phyloP scores from a whole-genome alignment of 768 basidiomycete species.

The Leccinum subgranulosum region DNA sequence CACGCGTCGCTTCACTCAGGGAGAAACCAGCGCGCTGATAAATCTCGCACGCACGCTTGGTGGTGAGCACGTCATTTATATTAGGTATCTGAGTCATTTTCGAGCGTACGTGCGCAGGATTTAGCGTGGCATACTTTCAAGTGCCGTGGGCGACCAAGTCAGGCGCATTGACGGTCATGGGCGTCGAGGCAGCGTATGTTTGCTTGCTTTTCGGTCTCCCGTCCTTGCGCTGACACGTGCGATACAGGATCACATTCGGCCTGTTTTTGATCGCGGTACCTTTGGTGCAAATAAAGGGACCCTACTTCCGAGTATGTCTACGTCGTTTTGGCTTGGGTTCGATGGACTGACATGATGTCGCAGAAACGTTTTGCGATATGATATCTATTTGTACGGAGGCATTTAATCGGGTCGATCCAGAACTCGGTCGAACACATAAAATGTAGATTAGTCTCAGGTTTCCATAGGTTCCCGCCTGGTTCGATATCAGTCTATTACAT shows the following conservation, averaged over 20 bases:
- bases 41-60: constrained; percentile 37
- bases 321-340: background rate
- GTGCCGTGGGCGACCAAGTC: constrained; percentile 37
- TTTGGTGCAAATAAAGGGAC: constrained; percentile 33
- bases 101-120: constrained; percentile 17
- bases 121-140: constrained; percentile 40
- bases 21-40: constrained; percentile 43
- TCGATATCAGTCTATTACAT: background rate
- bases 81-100: background rate
- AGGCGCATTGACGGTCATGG: constrained; percentile 35
- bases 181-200: constrained; percentile 38
- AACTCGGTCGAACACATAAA: background rate
- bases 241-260: constrained; percentile 28
- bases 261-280: constrained; percentile 38
- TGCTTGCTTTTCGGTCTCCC: background rate
- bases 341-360: background rate
- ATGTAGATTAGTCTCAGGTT: background rate
- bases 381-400: background rate
- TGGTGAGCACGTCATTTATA: constrained; percentile 16
- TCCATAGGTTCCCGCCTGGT: no score
- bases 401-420: background rate
- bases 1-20: constrained; percentile 15
- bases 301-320: constrained; percentile 32
- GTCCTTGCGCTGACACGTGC: background rate
- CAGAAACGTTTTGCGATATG: constrained; percentile 22